These are phyloP conservation scores for Nicotiana sylvestris DNA, from an alignment of 257 asterid species.

Conservation along the genomic window DNA sequence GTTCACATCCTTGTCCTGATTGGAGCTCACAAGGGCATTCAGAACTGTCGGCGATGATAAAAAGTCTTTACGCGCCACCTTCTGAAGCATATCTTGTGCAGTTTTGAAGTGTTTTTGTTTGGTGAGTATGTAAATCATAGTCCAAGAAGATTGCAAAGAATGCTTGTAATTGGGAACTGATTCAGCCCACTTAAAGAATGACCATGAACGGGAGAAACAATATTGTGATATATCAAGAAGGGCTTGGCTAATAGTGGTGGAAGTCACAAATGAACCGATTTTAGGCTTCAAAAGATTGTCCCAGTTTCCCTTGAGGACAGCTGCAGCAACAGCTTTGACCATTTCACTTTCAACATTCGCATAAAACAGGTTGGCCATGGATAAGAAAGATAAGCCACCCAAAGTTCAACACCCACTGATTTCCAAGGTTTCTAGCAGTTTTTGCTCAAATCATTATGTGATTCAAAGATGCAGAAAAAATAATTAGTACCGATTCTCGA, in stretches of 20 bases:
- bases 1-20: constrained; percentile 52
- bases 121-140: constrained; percentile 71
- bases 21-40: constrained; percentile 49
- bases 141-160: constrained; percentile 74
- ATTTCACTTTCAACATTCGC: constrained; percentile 33
- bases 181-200: constrained; percentile 84
- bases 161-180: constrained; percentile 60
- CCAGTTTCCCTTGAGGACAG: constrained; percentile 69
- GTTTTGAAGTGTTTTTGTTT: constrained; percentile 54
- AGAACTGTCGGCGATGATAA: constrained; percentile 77
- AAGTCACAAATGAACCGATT: constrained; percentile 53
- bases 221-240: constrained; percentile 41
- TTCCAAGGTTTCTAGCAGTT: neutral
- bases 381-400: neutral
- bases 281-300: constrained; percentile 61
- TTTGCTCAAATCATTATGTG: neutral
- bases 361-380: constrained; percentile 41
- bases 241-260: constrained; percentile 52
- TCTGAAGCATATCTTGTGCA: constrained; percentile 65
- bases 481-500: neutral
- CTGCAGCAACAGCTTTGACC: constrained; percentile 46
- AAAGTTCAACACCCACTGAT: neutral
- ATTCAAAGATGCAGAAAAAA: neutral
- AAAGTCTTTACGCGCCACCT: constrained; percentile 62
- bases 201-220: constrained; percentile 47